Base-by-base conservation (phyloP, 2,329 filamentous ascomycete genomes). In the Paracorniculantispora psalliotae region DNA sequence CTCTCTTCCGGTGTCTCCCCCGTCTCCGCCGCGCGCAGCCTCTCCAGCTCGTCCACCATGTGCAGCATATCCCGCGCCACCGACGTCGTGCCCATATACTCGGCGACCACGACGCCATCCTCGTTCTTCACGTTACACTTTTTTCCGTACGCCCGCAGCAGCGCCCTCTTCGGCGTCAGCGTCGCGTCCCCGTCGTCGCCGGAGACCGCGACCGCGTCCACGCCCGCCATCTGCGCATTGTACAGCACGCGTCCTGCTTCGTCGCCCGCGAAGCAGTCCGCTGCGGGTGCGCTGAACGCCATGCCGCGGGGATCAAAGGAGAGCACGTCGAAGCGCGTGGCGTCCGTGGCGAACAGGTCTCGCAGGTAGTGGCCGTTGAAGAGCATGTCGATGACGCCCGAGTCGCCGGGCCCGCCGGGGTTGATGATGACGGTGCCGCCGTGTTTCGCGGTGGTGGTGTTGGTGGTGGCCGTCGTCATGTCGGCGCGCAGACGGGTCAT, bases 341-440 rank as follows among this genome's bases (percentile, higher is more conserved):
- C 61, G 2, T 48, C 43, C 1, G 23, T 44, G 26, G 61, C 58
- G 26, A 61, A 4, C 4, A 60, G 25, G 10, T 50, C 33, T 25
- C 69, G 70, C 6, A 73, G 52, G 3, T 35, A 17, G 15, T 49
- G 47, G n/a, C 68, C 72, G 8, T 30, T 41, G 1, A 10, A n/a
- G n/a, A 69, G 60, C 19, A 68, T 39, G 17, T 67, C 53, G 0
- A 19, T 15, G 2, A 73, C 67, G 5, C 74, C 74, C 1, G 70
- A 72, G 9, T 67, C 72, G 17, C 73, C 72, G 0, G 74, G 74
- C 0, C 75, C 75, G 26, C 75, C 74, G 2, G 73, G 73, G 64
- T 75, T 75, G 26, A 66, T 61, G 63, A 76, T 66, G 28, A 75
- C 64, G 30, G 72, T 70, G 23, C 74, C 74, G 25, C 68, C 72